Evolutionary conservation across 257 asterid species (phyloP), one percentile per base, ranked within the genome.

Genomic region (Solanum virginianum): DNA sequence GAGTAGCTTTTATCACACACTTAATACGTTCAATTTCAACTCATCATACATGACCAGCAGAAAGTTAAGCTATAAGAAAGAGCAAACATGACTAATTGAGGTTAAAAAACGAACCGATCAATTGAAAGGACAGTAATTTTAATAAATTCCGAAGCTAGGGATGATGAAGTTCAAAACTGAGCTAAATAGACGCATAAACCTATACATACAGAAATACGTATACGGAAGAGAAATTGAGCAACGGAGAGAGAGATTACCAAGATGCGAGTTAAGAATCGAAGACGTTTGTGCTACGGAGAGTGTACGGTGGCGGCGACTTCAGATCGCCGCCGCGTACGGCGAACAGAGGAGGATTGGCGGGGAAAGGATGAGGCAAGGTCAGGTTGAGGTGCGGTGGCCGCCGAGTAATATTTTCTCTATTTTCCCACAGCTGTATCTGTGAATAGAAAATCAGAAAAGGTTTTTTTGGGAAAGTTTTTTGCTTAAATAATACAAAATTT

Each of bases 261-360:
- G 82, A 77, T 14, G 16, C 0, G 9, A 51, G 62, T 26, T 24
- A 45, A 7, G 49, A 26, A 14, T 5, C 63, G 16, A n/a, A 77
- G 63, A 24, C 11, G 82, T 1, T 53, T 10, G 18, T 29, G 83
- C 57, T 45, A 7, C 10, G 36, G 54, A 75, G 32, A 82, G 80
- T 60, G 85, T 32, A 83, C 88, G 71, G 85, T 80, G 87, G 83
- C 47, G 88, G 79, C 84, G 83, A 89, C 84, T 83, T 57, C 87
- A 83, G 86, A 89, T 86, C 88, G 80, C 66, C 83, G 29, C 63
- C 66, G 83, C 24, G 66, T 53, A 22, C 60, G 66, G 83, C 18
- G 88, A 53, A 26, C 22, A 66, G 45, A 82, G 85, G 39, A 29
- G 55, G 74, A 60, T 60, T 22, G 39, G 39, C 14, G 59, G n/a